Conservation (phyloP, 768 basidiomycete species). For the Pisolithus orientalis region DNA sequence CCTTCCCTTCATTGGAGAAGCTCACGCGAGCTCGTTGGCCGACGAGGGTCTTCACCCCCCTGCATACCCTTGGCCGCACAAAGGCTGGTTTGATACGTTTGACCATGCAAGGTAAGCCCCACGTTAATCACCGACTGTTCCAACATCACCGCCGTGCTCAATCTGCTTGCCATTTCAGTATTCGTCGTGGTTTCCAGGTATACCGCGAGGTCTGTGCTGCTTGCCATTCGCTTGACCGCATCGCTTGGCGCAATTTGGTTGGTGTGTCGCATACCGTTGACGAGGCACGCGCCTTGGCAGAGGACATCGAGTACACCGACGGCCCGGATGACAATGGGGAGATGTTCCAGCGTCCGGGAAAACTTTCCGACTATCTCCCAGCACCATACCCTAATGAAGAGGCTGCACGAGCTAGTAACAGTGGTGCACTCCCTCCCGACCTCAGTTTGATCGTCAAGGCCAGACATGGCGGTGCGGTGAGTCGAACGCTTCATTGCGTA, state of each 20-base stretch:
- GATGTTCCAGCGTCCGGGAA: slow-evolving; percentile 99
- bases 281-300: slow-evolving; percentile 86
- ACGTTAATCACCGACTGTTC: slow-evolving; percentile 7
- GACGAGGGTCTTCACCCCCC: slow-evolving; percentile 94
- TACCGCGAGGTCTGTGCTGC: slow-evolving; percentile 99
- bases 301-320: slow-evolving; percentile 95
- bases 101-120: slow-evolving; percentile 87
- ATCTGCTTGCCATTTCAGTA: slow-evolving; percentile 41
- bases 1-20: slow-evolving; percentile 86
- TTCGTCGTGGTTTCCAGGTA: slow-evolving; percentile 93
- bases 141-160: slow-evolving; percentile 6
- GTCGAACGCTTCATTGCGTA: slow-evolving; percentile 25
- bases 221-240: slow-evolving; percentile 97
- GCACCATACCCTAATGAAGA: slow-evolving; percentile 95
- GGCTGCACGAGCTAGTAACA: slow-evolving; percentile 91
- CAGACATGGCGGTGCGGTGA: slow-evolving; percentile 90
- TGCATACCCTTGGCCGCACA: slow-evolving; percentile 86
- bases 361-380: slow-evolving; percentile 96
- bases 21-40: slow-evolving; percentile 84
- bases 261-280: slow-evolving; percentile 95
- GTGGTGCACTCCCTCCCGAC: slow-evolving; percentile 94
- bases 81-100: slow-evolving; percentile 82
- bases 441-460: slow-evolving; percentile 97
- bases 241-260: slow-evolving; percentile 99
- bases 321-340: slow-evolving; percentile 93